phyloP scores from a whole-genome alignment of 2,329 filamentous ascomycete genomes.

The Alternaria brassicae region DNA sequence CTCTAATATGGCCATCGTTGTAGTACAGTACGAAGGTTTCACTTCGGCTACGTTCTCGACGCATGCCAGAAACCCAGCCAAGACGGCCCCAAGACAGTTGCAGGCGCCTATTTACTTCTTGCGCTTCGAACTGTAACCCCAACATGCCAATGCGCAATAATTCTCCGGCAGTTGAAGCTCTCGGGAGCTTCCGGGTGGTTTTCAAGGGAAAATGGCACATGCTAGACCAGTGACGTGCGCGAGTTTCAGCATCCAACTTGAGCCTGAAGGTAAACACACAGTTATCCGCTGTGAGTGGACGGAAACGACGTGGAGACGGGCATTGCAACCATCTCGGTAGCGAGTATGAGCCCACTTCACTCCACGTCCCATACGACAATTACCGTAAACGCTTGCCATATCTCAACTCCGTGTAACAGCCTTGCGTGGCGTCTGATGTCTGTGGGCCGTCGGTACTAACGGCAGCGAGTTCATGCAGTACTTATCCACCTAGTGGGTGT shows the following conservation, averaged over 20 bases:
- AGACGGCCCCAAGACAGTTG: background rate
- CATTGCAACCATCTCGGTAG: slow-evolving; percentile 6
- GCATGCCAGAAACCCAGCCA: background rate
- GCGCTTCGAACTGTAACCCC: slow-evolving; percentile 2
- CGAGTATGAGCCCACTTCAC: slow-evolving; percentile 24
- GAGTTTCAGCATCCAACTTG: slow-evolving; percentile 69
- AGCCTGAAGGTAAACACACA: slow-evolving; percentile 46
- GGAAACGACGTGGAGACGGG: slow-evolving; percentile 10
- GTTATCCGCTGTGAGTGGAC: slow-evolving; percentile 8
- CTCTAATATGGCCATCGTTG: background rate
- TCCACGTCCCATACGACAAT: slow-evolving; percentile 26
- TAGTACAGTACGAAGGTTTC: background rate
- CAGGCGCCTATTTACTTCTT: slow-evolving; percentile 2
- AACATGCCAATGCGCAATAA: background rate
- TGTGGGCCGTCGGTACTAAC: slow-evolving; percentile 35
- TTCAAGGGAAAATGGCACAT: slow-evolving; percentile 5
- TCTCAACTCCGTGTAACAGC: slow-evolving; percentile 26
- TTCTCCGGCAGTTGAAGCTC: slow-evolving; percentile 9
- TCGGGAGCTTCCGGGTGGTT: background rate
- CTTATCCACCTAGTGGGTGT: slow-evolving; percentile 21
- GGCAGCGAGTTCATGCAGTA: slow-evolving; percentile 32
- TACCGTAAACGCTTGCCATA: slow-evolving; percentile 32
- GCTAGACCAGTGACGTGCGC: slow-evolving; percentile 60
- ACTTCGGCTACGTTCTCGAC: background rate
- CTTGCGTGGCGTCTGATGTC: slow-evolving; percentile 43